These are phyloP conservation scores for Malania oleifera DNA, from an alignment of 164 flowering plant species.

Conservation along the genomic window DNA sequence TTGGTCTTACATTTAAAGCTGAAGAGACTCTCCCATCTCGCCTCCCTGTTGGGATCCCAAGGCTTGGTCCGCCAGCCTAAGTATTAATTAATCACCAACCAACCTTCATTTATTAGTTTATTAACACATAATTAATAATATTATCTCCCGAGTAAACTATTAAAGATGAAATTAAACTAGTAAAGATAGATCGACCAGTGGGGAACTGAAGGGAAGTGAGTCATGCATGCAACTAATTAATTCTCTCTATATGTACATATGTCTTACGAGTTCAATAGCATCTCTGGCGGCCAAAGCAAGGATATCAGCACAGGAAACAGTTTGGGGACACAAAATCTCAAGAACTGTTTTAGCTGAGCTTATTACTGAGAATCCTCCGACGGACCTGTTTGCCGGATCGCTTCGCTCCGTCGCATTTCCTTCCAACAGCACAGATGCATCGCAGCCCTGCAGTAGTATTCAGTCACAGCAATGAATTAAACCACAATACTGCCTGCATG, in stretches of 20 bases:
- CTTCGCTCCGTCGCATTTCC: slow-evolving; percentile 61
- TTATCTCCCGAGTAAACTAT: no score
- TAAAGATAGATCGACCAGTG: background rate
- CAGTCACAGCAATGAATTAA: no score
- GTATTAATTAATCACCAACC: no score
- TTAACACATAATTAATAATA: no score
- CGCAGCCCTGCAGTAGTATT: slow-evolving; percentile 75
- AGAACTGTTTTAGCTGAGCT: slow-evolving; percentile 59
- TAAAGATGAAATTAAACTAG: no score
- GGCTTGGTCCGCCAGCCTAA: slow-evolving; percentile 71
- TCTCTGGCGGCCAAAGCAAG: slow-evolving; percentile 78
- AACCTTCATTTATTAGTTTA: no score
- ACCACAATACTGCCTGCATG: no score
- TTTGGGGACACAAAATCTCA: slow-evolving; percentile 64
- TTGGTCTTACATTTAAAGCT: slow-evolving; percentile 59
- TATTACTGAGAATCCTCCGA: slow-evolving; percentile 68
- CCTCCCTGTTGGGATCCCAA: slow-evolving; percentile 62
- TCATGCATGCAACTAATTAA: no score
- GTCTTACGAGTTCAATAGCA: slow-evolving; percentile 58
- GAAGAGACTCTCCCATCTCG: slow-evolving; percentile 61
- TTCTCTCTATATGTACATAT: no score
- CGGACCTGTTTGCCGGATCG: slow-evolving; percentile 67
- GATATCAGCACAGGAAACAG: slow-evolving; percentile 82
- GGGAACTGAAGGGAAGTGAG: slow-evolving; percentile 1
- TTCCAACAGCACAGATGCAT: slow-evolving; percentile 66